Base-by-base conservation (phyloP, 1,139 yeast species). In the Torulaspora globosa region DNA sequence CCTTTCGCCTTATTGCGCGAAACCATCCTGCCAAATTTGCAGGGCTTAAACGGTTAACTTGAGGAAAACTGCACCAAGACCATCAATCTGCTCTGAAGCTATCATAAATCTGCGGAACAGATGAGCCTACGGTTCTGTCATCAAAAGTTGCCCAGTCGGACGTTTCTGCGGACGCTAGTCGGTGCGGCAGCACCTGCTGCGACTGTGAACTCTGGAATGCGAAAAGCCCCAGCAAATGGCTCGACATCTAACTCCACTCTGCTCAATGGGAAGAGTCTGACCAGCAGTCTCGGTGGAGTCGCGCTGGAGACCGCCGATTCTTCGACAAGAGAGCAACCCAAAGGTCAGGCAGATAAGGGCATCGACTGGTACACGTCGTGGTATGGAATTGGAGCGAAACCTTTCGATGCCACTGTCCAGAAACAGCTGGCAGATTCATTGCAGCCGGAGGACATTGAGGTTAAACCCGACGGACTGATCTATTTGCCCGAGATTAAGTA, bases 401-500 rank as follows among this genome's bases (percentile, higher is more conserved):
- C 96, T 0, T 92, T 92, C 59, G 68, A 82, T 3, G 71, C 70
- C 12, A 80, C 79, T 41, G 74, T 81, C 0, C 81, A 79, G 43
- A 77, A 78, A 24, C 72, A 79, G 7, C 70, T 92, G 14, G 65
- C 80, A 41, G 78, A 83, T 1, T 79, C 83, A 0, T 62, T 92
- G 16, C 74, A 74, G 1, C 74, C 78, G 5, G 75, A 74, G 26
- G 97, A 92, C 56, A 81, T 92, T 44, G 98, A 92, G 65, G 84
- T 92, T 54, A 92, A 92, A 52, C 97, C 98, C 0, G 98, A 92
- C 65, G 97, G 98, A 14, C 71, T 92, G 44, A 68, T 92, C 11
- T 92, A 88, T 59, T 71, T 92, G 42, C 98, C 98, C 0, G 98
- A 92, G 66, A 92, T 92, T 67, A 89, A 90, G 63, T 92, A 92